phyloP scores from a whole-genome alignment of 768 basidiomycete species.

The Mycena kentingensis region DNA sequence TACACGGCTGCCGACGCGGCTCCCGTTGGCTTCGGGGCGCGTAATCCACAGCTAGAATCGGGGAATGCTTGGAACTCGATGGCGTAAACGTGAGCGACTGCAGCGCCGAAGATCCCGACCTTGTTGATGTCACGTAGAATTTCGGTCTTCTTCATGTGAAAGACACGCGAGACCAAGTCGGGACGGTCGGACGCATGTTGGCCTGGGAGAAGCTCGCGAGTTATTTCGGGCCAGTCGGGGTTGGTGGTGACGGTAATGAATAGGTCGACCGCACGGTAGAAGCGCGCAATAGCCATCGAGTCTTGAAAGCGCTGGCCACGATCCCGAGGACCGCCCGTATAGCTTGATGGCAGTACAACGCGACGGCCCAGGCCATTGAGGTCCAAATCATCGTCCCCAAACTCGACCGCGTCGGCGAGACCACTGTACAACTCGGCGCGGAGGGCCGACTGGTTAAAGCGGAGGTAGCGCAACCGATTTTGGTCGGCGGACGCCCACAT shows the following conservation, averaged over 20 bases:
- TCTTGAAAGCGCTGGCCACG: slow-evolving; percentile 40
- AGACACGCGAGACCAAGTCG: slow-evolving; percentile 39
- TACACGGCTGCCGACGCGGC: too few species aligned
- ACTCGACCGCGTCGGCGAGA: slow-evolving; percentile 28
- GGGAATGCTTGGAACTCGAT: too few species aligned
- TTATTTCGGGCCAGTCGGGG: slow-evolving; percentile 41
- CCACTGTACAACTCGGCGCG: slow-evolving; percentile 39
- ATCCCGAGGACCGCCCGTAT: slow-evolving; percentile 31
- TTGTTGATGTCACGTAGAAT: too few species aligned
- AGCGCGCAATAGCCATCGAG: slow-evolving; percentile 35
- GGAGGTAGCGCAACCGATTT: slow-evolving; percentile 34
- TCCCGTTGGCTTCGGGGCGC: too few species aligned
- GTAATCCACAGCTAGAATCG: too few species aligned
- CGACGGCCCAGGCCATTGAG: slow-evolving; percentile 19
- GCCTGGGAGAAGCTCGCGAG: slow-evolving; percentile 25
- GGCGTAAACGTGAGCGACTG: too few species aligned
- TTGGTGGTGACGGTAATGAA: slow-evolving; percentile 45
- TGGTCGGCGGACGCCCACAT: slow-evolving; percentile 48
- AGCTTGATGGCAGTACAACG: slow-evolving; percentile 34
- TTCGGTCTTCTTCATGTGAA: slow-evolving; percentile 38
- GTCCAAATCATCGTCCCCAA: slow-evolving; percentile 16
- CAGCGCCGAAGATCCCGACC: too few species aligned
- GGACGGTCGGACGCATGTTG: slow-evolving; percentile 35
- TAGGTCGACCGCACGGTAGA: slow-evolving; percentile 33
- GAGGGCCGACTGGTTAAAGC: slow-evolving; percentile 37